A percentile compares a stretch with the other conserved stretches of the same genome.
These are phyloP conservation scores for Scedosporium minutisporum DNA, from an alignment of 2,329 filamentous ascomycete genomes.

Conservation along the genomic window DNA sequence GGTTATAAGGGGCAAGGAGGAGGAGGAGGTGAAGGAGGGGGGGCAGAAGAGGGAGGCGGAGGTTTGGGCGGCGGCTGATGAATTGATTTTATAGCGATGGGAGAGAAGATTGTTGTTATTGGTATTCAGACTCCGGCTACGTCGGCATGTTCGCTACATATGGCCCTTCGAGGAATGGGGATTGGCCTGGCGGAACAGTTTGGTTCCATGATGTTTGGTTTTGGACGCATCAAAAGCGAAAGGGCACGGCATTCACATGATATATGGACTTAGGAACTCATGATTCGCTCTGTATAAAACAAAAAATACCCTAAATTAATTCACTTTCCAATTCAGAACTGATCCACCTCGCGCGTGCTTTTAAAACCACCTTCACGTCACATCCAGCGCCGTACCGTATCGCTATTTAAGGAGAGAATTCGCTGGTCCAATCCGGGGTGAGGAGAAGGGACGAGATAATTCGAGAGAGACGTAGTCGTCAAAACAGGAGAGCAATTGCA, in stretches of 20 bases:
- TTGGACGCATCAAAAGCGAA: background rate
- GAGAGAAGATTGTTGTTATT: background rate
- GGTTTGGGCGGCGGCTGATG: slow-evolving; percentile 33
- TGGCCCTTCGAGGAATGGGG: background rate
- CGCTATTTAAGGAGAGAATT: too few species aligned
- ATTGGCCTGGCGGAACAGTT: background rate
- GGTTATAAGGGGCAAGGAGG: slow-evolving; percentile 11
- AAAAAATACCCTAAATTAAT: background rate
- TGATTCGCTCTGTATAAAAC: background rate
- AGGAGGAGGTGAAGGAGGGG: slow-evolving; percentile 5
- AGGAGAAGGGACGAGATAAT: too few species aligned
- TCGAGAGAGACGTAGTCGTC: too few species aligned
- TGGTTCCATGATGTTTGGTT: background rate
- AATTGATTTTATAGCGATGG: background rate
- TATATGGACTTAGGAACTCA: background rate
- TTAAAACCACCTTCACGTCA: too few species aligned
- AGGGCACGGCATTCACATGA: background rate
- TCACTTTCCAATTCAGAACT: background rate
- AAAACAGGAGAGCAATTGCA: too few species aligned
- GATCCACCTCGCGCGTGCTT: too few species aligned
- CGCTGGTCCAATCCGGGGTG: too few species aligned
- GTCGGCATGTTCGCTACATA: background rate
- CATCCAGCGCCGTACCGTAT: too few species aligned
- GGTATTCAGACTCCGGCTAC: background rate
- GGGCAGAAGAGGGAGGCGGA: slow-evolving; percentile 20